Evolutionary conservation across 1,284 basidiomycete genomes (phyloP).

Genomic region (Pseudozyma flocculosa): DNA sequence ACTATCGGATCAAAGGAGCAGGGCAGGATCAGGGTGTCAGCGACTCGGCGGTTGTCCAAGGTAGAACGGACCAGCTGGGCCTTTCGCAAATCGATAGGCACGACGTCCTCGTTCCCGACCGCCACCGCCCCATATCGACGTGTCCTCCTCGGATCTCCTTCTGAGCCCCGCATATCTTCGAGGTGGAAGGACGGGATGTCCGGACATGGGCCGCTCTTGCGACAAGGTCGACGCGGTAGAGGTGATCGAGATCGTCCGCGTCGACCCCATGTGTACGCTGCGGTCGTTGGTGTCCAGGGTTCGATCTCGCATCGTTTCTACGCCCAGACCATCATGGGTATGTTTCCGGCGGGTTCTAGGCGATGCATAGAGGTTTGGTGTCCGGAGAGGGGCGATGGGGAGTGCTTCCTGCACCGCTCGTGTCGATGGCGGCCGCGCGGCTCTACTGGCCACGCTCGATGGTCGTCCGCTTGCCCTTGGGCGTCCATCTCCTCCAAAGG

Average conservation of each 20-base stretch:
- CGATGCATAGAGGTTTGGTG: conserved; percentile 27
- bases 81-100: too few relatives aligned
- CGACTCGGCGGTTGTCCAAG: too few relatives aligned
- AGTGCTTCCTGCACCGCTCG: too few relatives aligned
- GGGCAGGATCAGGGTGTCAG: background rate
- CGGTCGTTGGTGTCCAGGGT: background rate
- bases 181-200: background rate
- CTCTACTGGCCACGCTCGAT: too few relatives aligned
- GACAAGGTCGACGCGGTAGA: background rate
- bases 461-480: too few relatives aligned
- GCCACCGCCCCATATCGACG: too few relatives aligned
- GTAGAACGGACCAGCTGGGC: too few relatives aligned
- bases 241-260: background rate
- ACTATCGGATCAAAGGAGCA: conserved; percentile 18
- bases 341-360: conserved; percentile 58
- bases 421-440: too few relatives aligned
- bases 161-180: too few relatives aligned
- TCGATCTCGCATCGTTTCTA: conserved; percentile 55
- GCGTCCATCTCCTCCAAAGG: too few relatives aligned
- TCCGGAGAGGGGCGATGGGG: background rate
- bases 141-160: background rate
- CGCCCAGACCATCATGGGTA: conserved; percentile 54
- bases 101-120: too few relatives aligned
- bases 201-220: background rate
- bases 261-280: background rate